These are phyloP conservation scores for Lipomyces kockii DNA, from an alignment of 805 yeast species.

Conservation along the genomic window DNA sequence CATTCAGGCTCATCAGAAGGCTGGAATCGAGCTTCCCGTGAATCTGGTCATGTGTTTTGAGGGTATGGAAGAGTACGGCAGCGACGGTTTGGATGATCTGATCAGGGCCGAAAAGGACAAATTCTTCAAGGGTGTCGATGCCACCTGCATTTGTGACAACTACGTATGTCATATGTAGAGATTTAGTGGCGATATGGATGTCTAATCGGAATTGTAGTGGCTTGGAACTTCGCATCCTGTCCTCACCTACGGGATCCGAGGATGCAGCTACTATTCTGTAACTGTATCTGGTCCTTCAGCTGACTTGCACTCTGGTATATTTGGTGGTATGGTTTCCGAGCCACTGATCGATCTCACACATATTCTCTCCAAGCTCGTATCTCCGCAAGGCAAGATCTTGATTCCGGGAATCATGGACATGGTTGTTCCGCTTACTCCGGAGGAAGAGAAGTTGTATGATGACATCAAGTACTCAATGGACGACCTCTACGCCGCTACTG, in stretches of 20 bases:
- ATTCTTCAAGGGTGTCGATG: constrained; percentile 87
- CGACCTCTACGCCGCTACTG: constrained; percentile 86
- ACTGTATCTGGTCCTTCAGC: constrained; percentile 89
- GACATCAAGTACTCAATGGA: constrained; percentile 81
- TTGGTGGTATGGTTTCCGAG: constrained; percentile 96
- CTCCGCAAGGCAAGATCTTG: constrained; percentile 76
- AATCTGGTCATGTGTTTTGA: constrained; percentile 92
- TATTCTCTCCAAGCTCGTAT: constrained; percentile 77
- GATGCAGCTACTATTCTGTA: constrained; percentile 90
- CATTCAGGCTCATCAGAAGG: constrained; percentile 84
- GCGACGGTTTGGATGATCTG: constrained; percentile 84
- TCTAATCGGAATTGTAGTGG: constrained; percentile 56
- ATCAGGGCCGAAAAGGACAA: constrained; percentile 75
- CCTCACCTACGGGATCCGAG: constrained; percentile 95
- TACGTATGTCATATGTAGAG: constrained; percentile 47
- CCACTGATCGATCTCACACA: constrained; percentile 93
- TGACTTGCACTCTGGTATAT: constrained; percentile 95
- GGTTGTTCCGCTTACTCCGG: constrained; percentile 86
- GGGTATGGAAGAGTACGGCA: constrained; percentile 99
- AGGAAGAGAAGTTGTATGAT: constrained; percentile 79
- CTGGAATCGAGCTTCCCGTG: constrained; percentile 88
- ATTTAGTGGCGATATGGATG: background rate
- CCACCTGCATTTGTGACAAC: constrained; percentile 95
- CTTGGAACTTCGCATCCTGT: constrained; percentile 96
- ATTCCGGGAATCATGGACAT: constrained; percentile 89